A percentile compares a stretch with the other conserved stretches of the same genome.
Conservation (phyloP, 306 rosid genomes). For the Ormosia emarginata region DNA sequence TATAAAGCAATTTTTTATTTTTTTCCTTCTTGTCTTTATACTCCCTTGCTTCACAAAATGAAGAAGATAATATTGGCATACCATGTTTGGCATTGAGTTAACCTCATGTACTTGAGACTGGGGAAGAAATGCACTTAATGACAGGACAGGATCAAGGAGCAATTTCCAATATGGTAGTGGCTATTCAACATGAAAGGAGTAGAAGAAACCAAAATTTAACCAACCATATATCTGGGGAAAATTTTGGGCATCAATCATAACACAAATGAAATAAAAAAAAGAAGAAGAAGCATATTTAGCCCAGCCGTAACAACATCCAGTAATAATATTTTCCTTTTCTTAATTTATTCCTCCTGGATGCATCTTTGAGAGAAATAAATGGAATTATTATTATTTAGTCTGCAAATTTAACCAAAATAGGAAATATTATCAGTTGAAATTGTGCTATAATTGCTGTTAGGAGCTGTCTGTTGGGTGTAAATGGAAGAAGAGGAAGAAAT, state of each 20-base stretch:
- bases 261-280: not conserved
- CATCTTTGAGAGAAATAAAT: constrained; percentile 25
- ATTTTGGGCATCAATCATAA: not conserved
- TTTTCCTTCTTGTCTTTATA: not conserved
- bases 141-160: not conserved
- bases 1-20: not conserved
- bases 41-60: constrained; percentile 2
- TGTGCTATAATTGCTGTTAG: constrained; percentile 30
- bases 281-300: not conserved
- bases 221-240: not conserved
- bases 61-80: not conserved
- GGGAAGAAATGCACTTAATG: not conserved
- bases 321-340: constrained; percentile 24
- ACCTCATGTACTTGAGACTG: not conserved
- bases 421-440: constrained; percentile 41
- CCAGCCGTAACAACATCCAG: constrained; percentile 6
- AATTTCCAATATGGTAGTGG: not conserved
- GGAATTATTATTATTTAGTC: constrained; percentile 15
- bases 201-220: constrained; percentile 1
- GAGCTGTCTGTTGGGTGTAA: constrained; percentile 39
- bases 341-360: constrained; percentile 27
- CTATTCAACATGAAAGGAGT: not conserved
- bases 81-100: constrained; percentile 2
- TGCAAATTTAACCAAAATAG: constrained; percentile 43
- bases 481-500: constrained; percentile 54